phyloP scores from a whole-genome alignment of 2,329 filamentous ascomycete genomes.

The Dichotomopilus funicola region DNA sequence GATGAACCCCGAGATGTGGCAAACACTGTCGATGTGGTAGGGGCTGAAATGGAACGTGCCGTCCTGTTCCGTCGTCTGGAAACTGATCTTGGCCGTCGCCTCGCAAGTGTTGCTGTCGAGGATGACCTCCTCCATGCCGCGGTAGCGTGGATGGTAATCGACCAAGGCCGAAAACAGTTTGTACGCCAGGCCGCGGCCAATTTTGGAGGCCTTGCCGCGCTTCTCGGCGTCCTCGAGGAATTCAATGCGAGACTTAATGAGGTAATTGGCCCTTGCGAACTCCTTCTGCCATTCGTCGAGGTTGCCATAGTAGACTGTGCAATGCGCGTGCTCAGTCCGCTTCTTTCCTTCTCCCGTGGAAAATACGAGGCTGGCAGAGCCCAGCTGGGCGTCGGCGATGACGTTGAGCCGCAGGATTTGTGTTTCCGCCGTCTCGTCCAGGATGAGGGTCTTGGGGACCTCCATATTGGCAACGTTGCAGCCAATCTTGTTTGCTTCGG shows the following conservation, averaged over 20 bases:
- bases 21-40: constrained; percentile 53
- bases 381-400: constrained; percentile 50
- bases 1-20: constrained; percentile 51
- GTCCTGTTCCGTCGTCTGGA: constrained; percentile 42
- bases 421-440: constrained; percentile 36
- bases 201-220: constrained; percentile 62
- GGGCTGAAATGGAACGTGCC: constrained; percentile 51
- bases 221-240: constrained; percentile 54
- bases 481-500: constrained; percentile 39
- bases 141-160: constrained; percentile 48
- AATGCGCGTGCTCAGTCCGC: constrained; percentile 55
- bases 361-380: constrained; percentile 50
- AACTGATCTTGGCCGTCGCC: constrained; percentile 37
- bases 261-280: constrained; percentile 61
- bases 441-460: constrained; percentile 64
- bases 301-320: constrained; percentile 56
- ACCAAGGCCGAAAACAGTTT: constrained; percentile 57
- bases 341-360: constrained; percentile 53
- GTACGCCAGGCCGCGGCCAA: constrained; percentile 71
- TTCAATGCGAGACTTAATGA: constrained; percentile 59
- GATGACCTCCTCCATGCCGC: constrained; percentile 54
- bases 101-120: constrained; percentile 41
- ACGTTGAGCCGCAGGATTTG: constrained; percentile 58
- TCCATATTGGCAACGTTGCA: constrained; percentile 31
- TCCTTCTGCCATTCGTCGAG: constrained; percentile 55